Percentiles rank a stretch among this genome's conserved stretches.
phyloP scores from a whole-genome alignment of 1,139 yeast species.

The Hyphopichia fennica region DNA sequence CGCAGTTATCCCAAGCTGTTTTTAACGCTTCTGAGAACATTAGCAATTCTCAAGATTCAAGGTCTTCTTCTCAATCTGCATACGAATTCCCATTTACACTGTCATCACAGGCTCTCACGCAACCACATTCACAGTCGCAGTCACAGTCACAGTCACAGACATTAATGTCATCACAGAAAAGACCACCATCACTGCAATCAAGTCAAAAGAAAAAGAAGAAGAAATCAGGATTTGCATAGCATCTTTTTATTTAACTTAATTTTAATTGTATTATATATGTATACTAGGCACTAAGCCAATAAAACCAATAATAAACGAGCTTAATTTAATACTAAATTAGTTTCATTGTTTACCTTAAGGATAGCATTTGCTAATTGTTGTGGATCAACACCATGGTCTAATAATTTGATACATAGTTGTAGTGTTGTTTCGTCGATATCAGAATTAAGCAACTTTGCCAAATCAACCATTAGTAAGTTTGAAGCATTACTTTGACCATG shows the following conservation, averaged over 20 bases:
- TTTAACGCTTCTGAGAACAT: background rate
- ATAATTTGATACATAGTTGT: conserved; percentile 34
- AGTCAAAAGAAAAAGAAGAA: conserved; percentile 20
- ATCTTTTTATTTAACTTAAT: background rate
- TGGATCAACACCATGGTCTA: conserved; percentile 41
- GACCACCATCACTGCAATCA: conserved; percentile 6
- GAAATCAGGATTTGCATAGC: conserved; percentile 31
- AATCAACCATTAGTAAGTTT: conserved; percentile 19
- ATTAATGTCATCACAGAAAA: conserved; percentile 2
- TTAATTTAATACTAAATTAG: conserved; percentile 9
- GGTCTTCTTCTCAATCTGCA: background rate
- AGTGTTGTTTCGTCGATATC: conserved; percentile 30
- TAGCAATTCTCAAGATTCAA: background rate
- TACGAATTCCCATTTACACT: background rate
- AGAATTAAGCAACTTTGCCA: conserved; percentile 24
- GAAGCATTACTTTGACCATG: background rate
- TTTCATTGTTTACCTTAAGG: conserved; percentile 26
- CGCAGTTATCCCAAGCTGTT: background rate
- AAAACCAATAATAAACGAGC: no score
- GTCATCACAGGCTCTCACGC: background rate
- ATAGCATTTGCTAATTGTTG: conserved; percentile 27
- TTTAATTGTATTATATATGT: conserved; percentile 3
- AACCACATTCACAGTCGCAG: conserved; percentile 3
- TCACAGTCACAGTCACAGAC: conserved; percentile 5
- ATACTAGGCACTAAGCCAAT: no score